Base-by-base conservation (phyloP, 352 stramenopile genomes). In the Peronospora farinosa region DNA sequence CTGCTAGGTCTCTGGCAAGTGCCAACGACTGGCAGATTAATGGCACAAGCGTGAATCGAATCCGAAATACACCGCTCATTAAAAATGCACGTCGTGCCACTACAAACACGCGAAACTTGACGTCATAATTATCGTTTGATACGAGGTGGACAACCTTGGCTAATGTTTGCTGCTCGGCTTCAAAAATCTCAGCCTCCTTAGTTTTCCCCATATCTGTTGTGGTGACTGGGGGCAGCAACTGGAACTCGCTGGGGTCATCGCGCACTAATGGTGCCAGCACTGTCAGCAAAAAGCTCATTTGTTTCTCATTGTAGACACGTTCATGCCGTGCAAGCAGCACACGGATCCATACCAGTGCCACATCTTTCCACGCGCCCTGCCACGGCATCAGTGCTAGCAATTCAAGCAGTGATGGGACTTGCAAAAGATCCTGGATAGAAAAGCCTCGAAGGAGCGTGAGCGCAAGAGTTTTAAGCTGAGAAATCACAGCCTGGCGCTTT, bases 91-190 rank as follows among this genome's bases (percentile, higher is more conserved):
- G 80, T n/a, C 86, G 67, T 2, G 86, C 85, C 11, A 78, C 47
- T 3, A 65, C 65, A 39, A 84, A 86, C 41, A 88, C 74, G 13
- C 66, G 59, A 47, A 80, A 86, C 36, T 74, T 68, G 31, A 66
- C 51, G 15, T 84, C 66, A 6, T 86, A 36, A 67, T 79, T 76
- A 77, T 84, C 40, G 65, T 93, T 67, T 79, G 76, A 16, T 16
- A 98, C 69, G n/a, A 98, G 57, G 57, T 98, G 90, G 13, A 98
- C 64, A 5, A 98, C 55, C 47, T 96, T 96, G 12, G 92, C 88
- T 17, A 99, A 74, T 11, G 95, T 68, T 13, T 84, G 66, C 55
- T 97, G 88, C 54, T 98, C 94, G 27, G 73, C 47, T 58, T 88
- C 84, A 57, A 92, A 87, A 4, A 68, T 72, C 60, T 84, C 57